Evolutionary conservation across 768 basidiomycete genomes (phyloP).

Genomic region (Suillus tomentosus): DNA sequence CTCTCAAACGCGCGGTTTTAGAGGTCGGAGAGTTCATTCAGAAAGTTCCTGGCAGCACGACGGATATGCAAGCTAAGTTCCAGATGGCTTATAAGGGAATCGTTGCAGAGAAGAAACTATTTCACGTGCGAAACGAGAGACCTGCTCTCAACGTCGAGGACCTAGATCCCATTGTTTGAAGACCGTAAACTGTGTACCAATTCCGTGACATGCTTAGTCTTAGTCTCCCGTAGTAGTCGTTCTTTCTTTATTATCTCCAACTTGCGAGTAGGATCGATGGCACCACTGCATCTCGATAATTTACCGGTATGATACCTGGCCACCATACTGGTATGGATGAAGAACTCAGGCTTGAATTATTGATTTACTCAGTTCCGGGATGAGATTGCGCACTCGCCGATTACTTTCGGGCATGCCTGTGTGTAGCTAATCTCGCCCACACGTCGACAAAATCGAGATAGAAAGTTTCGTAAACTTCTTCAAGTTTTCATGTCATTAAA

Average conservation of each 20-base stretch:
- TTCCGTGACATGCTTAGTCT: background rate
- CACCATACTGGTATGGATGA: too few species aligned
- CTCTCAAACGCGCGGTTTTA: constrained; percentile 30
- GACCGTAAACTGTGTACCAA: background rate
- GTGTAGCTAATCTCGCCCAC: too few species aligned
- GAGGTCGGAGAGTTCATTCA: constrained; percentile 32
- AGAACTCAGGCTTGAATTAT: too few species aligned
- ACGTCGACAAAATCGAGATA: too few species aligned
- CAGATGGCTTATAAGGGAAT: constrained; percentile 37
- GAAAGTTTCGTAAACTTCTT: too few species aligned
- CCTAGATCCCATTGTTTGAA: background rate
- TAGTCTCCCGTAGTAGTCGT: background rate
- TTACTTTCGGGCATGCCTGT: too few species aligned
- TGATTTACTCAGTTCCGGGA: too few species aligned
- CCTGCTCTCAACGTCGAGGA: constrained; percentile 30
- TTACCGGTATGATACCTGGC: background rate
- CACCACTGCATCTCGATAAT: background rate
- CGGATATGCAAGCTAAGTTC: constrained; percentile 28
- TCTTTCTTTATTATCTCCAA: background rate
- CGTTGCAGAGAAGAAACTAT: constrained; percentile 18
- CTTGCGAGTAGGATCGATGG: background rate
- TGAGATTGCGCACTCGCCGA: too few species aligned
- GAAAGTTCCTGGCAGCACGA: constrained; percentile 22
- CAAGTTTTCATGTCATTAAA: too few species aligned
- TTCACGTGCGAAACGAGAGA: background rate